These are phyloP conservation scores for Prorocentrum cordatum DNA, from an alignment of 169 alveolate species.

Conservation along the genomic window DNA sequence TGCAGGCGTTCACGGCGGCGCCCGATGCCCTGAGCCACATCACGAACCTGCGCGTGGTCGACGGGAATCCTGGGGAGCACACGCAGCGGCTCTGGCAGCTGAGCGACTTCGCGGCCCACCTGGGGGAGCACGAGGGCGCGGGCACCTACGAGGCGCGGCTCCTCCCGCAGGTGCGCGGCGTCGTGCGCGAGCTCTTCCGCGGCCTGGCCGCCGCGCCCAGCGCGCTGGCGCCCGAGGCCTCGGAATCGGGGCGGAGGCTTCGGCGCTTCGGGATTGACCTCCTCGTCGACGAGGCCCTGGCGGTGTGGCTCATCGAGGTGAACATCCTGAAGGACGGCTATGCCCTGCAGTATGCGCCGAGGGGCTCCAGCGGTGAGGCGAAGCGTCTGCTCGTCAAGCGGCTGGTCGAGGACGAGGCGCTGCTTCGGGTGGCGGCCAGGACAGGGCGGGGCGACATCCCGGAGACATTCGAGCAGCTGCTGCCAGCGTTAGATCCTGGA, in stretches of 20 bases:
- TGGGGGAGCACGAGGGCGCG: no score
- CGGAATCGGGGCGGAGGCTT: constrained; percentile 12
- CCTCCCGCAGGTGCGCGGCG: no score
- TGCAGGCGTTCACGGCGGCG: background rate
- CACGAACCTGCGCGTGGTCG: constrained; percentile 21
- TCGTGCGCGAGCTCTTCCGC: no score
- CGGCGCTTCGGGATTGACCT: constrained; percentile 48
- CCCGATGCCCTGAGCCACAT: constrained; percentile 25
- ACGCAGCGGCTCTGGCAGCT: no score
- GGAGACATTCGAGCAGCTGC: no score
- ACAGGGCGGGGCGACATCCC: no score
- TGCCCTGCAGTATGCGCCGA: constrained; percentile 32
- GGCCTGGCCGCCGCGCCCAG: no score
- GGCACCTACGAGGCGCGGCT: no score
- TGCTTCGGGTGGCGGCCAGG: background rate
- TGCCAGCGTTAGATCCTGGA: no score
- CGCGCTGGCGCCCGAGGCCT: no score
- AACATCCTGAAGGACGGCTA: constrained; percentile 38
- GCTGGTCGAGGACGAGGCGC: constrained; percentile 1
- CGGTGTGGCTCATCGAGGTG: constrained; percentile 29
- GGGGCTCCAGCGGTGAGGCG: constrained; percentile 22
- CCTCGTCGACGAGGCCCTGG: background rate
- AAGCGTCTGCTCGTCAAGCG: constrained; percentile 20
- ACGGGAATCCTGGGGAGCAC: background rate
- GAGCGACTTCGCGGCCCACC: no score